Conservation (phyloP, 2,329 filamentous ascomycete genomes). For the Cordyceps javanica region DNA sequence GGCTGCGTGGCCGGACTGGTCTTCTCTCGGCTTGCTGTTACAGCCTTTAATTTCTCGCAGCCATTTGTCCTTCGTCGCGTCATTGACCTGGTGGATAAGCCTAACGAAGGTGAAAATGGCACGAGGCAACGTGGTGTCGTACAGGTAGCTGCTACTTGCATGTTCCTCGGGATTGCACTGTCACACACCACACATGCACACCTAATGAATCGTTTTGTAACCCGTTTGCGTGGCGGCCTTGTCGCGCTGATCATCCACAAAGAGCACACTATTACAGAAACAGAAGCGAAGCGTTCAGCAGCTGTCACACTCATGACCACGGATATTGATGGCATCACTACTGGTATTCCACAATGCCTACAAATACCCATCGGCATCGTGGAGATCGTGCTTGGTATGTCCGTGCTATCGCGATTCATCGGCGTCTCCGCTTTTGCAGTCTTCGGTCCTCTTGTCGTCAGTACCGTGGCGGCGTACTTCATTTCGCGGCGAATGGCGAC, state of each 20-base stretch:
- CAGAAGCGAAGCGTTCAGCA: constrained; percentile 22
- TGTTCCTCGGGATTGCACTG: no score
- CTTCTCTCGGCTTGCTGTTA: no score
- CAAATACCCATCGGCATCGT: not conserved
- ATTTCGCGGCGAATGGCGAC: not conserved
- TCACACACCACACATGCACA: not conserved
- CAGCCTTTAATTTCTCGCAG: no score
- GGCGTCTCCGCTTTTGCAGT: not conserved
- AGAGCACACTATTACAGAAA: constrained; percentile 26
- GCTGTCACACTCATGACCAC: constrained; percentile 7
- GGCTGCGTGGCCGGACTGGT: no score
- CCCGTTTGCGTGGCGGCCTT: constrained; percentile 26
- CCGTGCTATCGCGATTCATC: not conserved
- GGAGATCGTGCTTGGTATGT: not conserved
- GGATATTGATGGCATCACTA: not conserved
- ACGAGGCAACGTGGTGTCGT: no score
- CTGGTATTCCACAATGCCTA: not conserved
- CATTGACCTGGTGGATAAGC: no score
- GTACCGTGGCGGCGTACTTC: not conserved
- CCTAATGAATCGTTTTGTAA: constrained; percentile 20
- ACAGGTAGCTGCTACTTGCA: no score
- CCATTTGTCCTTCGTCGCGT: no score
- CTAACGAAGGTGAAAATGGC: no score
- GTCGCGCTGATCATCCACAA: constrained; percentile 44
- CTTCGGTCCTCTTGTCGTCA: not conserved